These are phyloP conservation scores for Zygosaccharomyces lentus DNA, from an alignment of 805 yeast species.

Conservation along the genomic window DNA sequence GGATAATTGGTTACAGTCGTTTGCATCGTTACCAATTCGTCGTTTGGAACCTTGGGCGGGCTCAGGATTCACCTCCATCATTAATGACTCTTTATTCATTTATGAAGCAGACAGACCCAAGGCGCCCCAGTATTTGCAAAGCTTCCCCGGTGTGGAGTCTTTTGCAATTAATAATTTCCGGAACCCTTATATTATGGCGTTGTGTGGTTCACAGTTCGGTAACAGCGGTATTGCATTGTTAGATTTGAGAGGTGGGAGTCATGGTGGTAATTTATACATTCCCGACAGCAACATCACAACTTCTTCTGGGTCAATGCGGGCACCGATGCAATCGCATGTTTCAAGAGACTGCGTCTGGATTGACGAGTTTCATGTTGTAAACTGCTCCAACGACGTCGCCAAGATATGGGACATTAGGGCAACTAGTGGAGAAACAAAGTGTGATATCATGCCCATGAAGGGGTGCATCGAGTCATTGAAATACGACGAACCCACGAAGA, in stretches of 20 bases:
- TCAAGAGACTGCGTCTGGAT: constrained; percentile 23
- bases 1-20: constrained; percentile 16
- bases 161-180: constrained; percentile 33
- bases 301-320: constrained; percentile 11
- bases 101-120: constrained; percentile 64
- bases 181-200: constrained; percentile 46
- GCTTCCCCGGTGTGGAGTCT: constrained; percentile 24
- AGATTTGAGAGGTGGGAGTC: constrained; percentile 49
- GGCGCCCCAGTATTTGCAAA: constrained; percentile 25
- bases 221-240: constrained; percentile 68
- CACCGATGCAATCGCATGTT: constrained; percentile 17
- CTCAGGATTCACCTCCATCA: constrained; percentile 51
- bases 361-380: constrained; percentile 23
- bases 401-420: constrained; percentile 29
- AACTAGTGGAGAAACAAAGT: constrained; percentile 18
- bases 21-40: constrained; percentile 20
- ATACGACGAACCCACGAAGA: constrained; percentile 12
- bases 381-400: constrained; percentile 19
- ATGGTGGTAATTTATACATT: constrained; percentile 18
- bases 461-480: constrained; percentile 22
- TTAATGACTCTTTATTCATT: constrained; percentile 64
- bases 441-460: constrained; percentile 20
- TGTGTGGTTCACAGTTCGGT: constrained; percentile 55
- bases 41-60: constrained; percentile 19
- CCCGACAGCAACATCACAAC: constrained; percentile 20